A percentile compares a stretch with the other conserved stretches of the same genome.
These are phyloP conservation scores for Paramecium sonneborni DNA, from an alignment of 73 alveolate genomes.

Conservation along the genomic window DNA sequence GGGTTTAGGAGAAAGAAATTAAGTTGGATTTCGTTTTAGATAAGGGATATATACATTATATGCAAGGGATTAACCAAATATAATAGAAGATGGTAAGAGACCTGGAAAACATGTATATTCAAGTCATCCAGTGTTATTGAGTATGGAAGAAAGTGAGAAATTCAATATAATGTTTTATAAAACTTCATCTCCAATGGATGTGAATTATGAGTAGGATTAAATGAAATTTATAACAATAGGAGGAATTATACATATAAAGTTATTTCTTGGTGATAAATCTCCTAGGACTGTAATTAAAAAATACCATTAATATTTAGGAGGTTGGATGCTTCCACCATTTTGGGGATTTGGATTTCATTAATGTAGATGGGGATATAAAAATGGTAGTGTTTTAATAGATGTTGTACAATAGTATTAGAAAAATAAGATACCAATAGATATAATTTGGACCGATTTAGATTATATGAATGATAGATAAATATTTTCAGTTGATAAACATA, in stretches of 20 bases:
- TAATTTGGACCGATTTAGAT: constrained; percentile 97
- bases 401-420: constrained; percentile 52
- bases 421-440: constrained; percentile 88
- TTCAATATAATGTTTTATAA: not conserved
- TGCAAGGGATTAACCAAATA: constrained; percentile 35
- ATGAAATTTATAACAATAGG: constrained; percentile 51
- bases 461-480: constrained; percentile 81
- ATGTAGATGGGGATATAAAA: constrained; percentile 93
- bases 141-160: constrained; percentile 30
- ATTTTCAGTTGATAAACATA: not conserved
- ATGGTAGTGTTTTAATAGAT: constrained; percentile 77
- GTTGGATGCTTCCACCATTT: constrained; percentile 77
- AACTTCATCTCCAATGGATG: constrained; percentile 52
- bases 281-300: constrained; percentile 1
- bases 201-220: not conserved
- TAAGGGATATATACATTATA: not conserved
- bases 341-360: constrained; percentile 92
- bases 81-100: constrained; percentile 33
- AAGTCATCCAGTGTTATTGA: constrained; percentile 43
- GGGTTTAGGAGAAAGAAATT: constrained; percentile 57
- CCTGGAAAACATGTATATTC: constrained; percentile 57
- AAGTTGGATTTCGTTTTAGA: constrained; percentile 34
- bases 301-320: constrained; percentile 36
- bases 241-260: constrained; percentile 20
- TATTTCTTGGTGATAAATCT: constrained; percentile 3